Evolutionary conservation across 1,284 basidiomycete genomes (phyloP), one percentile per base, ranked within the genome.

Genomic region (Golubevia pallescens): DNA sequence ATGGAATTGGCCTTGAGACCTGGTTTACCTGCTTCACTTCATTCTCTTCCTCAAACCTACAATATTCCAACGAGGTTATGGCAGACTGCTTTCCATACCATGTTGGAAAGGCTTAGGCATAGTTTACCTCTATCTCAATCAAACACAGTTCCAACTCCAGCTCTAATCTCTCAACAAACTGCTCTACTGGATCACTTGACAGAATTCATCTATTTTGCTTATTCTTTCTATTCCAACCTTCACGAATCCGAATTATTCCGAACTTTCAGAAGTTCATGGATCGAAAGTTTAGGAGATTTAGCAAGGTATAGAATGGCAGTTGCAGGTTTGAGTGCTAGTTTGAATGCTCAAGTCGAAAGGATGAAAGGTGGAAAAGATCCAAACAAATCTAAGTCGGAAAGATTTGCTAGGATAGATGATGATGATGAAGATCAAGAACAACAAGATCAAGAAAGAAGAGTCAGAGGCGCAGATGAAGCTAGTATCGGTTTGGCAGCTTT

Each of bases 281-380:
- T 98, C 61, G 95, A 99, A 85, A 94, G 95, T 3, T 90, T 99
- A 13, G 96, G 96, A 23, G 95, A 98, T 86, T 89, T 99, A 38
- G 95, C 96, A 0, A 89, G 95, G 28, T 98, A 97, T 84, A 90
- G 93, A 59, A 96, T 98, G 93, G 92, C 92, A 2, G 93, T 97
- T n/a, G 93, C 89, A 7, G 87, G 83, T 57, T 77, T 86, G 63
- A 76, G 87, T 23, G 76, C 81, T 42, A 57, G 65, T 66, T 62
- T 71, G 66, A 61, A 61, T 13, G 57, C 69, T 58, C 73, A 81
- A 8, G 56, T 59, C 8, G 69, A 89, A 34, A 89, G 91, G 87
- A 84, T 38, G 34, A 38, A 38, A 38, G 34, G 34, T 5, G 34
- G 42, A 48, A 48, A 48, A 28, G 28, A 28, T 28, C 28, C 28